Conservation (phyloP, 345 rosid genomes). For the Toxicodendron radicans region DNA sequence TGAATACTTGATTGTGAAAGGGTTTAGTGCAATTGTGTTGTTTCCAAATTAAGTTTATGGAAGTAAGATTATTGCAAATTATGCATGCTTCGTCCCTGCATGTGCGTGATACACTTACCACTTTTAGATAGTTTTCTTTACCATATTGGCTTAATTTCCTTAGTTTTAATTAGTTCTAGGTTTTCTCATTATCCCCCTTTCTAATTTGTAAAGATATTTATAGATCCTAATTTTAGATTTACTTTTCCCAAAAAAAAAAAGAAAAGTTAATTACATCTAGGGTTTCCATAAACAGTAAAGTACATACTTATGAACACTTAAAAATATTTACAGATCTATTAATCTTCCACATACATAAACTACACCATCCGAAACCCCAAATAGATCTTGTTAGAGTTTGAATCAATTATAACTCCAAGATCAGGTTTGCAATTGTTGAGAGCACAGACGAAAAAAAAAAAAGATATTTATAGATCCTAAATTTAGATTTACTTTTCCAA, state of each 20-base stretch:
- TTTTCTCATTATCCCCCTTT: background rate
- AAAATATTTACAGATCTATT: background rate
- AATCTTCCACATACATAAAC: background rate
- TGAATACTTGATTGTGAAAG: background rate
- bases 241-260: no score
- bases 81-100: background rate
- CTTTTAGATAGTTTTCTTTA: background rate
- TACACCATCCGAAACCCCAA: no score
- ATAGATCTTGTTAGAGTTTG: no score
- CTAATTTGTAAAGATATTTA: no score
- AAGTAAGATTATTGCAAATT: background rate
- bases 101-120: background rate
- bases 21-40: background rate
- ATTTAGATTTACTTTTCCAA: no score
- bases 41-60: constrained; percentile 7
- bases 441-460: no score
- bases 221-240: background rate
- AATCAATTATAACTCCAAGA: no score
- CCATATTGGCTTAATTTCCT: no score
- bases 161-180: background rate
- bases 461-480: background rate
- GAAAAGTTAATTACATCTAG: background rate
- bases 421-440: no score
- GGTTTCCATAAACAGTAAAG: constrained; percentile 1
- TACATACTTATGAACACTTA: background rate